Conservation (phyloP, 1,284 basidiomycete genomes). For the Inonotus obliquus region DNA sequence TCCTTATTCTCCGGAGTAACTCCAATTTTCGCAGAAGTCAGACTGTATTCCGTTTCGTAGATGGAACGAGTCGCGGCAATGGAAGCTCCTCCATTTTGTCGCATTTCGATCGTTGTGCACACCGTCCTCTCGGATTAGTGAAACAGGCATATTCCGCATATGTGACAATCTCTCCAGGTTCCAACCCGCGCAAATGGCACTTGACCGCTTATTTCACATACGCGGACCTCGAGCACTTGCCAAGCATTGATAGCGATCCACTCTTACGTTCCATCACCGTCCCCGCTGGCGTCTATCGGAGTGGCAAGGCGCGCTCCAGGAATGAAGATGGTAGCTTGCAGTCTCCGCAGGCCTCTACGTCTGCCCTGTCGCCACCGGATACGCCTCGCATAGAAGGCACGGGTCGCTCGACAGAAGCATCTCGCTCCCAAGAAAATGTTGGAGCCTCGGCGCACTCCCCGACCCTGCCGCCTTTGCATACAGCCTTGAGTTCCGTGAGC, state of each 20-base stretch:
- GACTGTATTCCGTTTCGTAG: slow-evolving; percentile 51
- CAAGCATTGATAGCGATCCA: slow-evolving; percentile 53
- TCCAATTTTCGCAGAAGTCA: slow-evolving; percentile 29
- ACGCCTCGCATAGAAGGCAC: slow-evolving; percentile 26
- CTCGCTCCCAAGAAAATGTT: slow-evolving; percentile 20
- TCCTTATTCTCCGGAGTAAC: slow-evolving; percentile 14
- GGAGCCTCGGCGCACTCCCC: slow-evolving; percentile 23
- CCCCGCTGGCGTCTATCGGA: slow-evolving; percentile 53
- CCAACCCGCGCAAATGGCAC: slow-evolving; percentile 55
- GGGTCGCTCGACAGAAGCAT: slow-evolving; percentile 18
- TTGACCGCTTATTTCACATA: slow-evolving; percentile 62
- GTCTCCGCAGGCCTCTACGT: slow-evolving; percentile 21
- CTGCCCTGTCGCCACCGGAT: slow-evolving; percentile 25
- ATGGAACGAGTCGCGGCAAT: slow-evolving; percentile 44
- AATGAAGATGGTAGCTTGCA: slow-evolving; percentile 27
- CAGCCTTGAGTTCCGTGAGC: slow-evolving; percentile 29
- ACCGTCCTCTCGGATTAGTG: slow-evolving; percentile 49
- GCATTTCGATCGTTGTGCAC: slow-evolving; percentile 51
- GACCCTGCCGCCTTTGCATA: slow-evolving; percentile 32
- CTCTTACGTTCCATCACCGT: slow-evolving; percentile 46
- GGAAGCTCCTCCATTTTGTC: slow-evolving; percentile 51
- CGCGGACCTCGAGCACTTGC: slow-evolving; percentile 51
- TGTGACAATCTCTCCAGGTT: slow-evolving; percentile 42
- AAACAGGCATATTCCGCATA: slow-evolving; percentile 65
- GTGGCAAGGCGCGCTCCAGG: slow-evolving; percentile 52